phyloP scores from a whole-genome alignment of 2,329 filamentous ascomycete species.

The Fusarium mangiferae region DNA sequence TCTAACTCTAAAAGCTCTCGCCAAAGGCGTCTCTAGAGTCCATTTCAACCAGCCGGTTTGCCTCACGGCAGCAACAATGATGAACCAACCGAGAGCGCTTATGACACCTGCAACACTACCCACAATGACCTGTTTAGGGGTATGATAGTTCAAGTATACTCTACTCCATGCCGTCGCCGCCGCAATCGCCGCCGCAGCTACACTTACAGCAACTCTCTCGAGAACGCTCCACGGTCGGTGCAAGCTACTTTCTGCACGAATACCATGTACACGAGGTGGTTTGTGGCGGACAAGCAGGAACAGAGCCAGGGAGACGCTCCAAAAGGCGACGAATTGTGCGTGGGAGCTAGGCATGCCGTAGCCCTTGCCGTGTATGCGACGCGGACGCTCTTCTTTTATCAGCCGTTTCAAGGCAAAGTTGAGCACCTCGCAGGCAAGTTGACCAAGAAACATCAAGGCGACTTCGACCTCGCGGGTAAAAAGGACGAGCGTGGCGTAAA shows the following conservation, averaged over 20 bases:
- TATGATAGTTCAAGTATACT: conserved; percentile 94
- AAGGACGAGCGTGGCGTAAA: conserved; percentile 91
- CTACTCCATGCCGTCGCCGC: conserved; percentile 81
- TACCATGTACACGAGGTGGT: conserved; percentile 55
- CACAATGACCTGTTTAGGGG: conserved; percentile 84
- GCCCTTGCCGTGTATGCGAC: conserved; percentile 86
- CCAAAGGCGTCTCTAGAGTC: conserved; percentile 73
- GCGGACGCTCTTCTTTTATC: conserved; percentile 91
- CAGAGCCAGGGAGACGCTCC: conserved; percentile 83
- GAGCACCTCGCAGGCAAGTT: conserved; percentile 88
- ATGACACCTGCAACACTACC: conserved; percentile 76
- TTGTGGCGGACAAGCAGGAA: conserved; percentile 86
- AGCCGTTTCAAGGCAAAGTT: conserved; percentile 91
- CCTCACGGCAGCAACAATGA: conserved; percentile 73
- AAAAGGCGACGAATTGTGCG: conserved; percentile 94
- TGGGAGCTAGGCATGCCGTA: conserved; percentile 98
- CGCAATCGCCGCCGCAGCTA: conserved; percentile 70
- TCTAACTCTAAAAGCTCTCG: conserved; percentile 75
- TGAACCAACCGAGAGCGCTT: conserved; percentile 84
- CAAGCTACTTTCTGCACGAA: conserved; percentile 3
- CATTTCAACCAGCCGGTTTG: conserved; percentile 76
- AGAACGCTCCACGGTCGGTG: conserved; percentile 65
- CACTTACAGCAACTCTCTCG: conserved; percentile 66
- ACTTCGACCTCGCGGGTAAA: conserved; percentile 92
- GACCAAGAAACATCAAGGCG: conserved; percentile 87